Base-by-base conservation (phyloP, 805 yeast species). In the Kodamaea kakaduensis region DNA sequence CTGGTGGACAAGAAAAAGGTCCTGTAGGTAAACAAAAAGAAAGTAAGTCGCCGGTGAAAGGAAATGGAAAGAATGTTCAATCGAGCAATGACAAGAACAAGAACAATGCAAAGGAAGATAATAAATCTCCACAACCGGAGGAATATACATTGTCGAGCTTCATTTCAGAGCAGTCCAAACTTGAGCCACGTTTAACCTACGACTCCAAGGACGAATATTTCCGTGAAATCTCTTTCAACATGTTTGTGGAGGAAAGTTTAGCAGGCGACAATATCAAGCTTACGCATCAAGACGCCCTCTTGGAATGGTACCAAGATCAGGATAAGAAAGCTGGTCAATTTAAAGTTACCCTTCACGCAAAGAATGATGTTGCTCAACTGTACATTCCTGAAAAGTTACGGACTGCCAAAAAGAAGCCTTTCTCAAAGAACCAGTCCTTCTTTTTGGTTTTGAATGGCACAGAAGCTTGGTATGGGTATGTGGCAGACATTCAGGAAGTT, bases 161-260 rank as follows among this genome's bases (percentile, higher is more conserved):
- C 29, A 34, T 38, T 14, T 25, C 37, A 17, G 27, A 31, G 19
- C 31, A 32, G 25, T 31, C 24, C 4, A 26, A 40, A 24, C 25
- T 19, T 10, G 54, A 46, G 4, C 75, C 81, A 3, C 61, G 59
- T 33, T 56, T 74, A 32, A 56, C 67, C 0, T 80, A 73, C 46
- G 73, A 72, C 8, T 60, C 71, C 18, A 50, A 80, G 45, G 57
- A 64, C 7, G 67, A 69, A 13, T 81, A 82, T 48, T 73, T 71
- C 50, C 59, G 70, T 42, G 79, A 77, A 43, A 73, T 78, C 63
- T 71, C 82, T 36, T 73, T 72, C 54, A 78, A 78, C 35, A 52
- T 81, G 37, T 79, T 77, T 40, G 60, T 78, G 26, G 89, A 82
- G 50, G 84, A 81, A 46, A 68, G 73, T 35, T 42, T 56, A 24